Conservation (phyloP, 2,329 filamentous ascomycete genomes). For the Aulographum hederae region DNA sequence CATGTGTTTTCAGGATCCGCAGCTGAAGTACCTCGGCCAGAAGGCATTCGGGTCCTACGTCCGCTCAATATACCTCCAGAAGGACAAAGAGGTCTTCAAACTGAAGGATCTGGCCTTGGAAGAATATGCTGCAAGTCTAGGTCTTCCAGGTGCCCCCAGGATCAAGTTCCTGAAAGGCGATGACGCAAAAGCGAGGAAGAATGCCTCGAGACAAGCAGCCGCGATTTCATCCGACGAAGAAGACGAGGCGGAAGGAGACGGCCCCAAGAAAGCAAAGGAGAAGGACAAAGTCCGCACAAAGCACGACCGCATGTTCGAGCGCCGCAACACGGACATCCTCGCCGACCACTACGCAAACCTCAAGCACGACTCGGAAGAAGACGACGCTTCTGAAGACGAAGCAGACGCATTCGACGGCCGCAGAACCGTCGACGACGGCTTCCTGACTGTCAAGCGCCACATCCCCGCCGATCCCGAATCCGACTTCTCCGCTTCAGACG, state of each 20-base stretch:
- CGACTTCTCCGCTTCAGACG: constrained; percentile 22
- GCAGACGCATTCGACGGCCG: constrained; percentile 14
- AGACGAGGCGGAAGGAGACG: constrained; percentile 18
- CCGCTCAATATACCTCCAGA: constrained; percentile 70
- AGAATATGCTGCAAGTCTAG: constrained; percentile 67
- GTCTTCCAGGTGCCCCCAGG: constrained; percentile 75
- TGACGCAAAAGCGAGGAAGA: constrained; percentile 73
- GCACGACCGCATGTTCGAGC: constrained; percentile 95
- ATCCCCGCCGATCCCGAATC: constrained; percentile 43
- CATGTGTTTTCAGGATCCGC: constrained; percentile 88
- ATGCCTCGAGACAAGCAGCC: constrained; percentile 43
- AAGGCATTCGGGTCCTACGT: constrained; percentile 91
- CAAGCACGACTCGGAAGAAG: constrained; percentile 40
- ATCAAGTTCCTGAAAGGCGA: constrained; percentile 89
- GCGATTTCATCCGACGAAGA: constrained; percentile 19
- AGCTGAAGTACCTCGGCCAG: constrained; percentile 86
- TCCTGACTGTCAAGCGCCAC: constrained; percentile 79
- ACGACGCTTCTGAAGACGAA: constrained; percentile 16
- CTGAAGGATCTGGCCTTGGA: constrained; percentile 70
- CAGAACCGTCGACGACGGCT: constrained; percentile 48
- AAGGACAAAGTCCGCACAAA: constrained; percentile 72
- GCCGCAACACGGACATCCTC: constrained; percentile 86
- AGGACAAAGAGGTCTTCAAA: constrained; percentile 81
- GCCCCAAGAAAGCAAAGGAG: constrained; percentile 33
- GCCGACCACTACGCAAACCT: constrained; percentile 88